phyloP scores from a whole-genome alignment of 176 grass and related monocot genomes.

The Pontederia paniculata region DNA sequence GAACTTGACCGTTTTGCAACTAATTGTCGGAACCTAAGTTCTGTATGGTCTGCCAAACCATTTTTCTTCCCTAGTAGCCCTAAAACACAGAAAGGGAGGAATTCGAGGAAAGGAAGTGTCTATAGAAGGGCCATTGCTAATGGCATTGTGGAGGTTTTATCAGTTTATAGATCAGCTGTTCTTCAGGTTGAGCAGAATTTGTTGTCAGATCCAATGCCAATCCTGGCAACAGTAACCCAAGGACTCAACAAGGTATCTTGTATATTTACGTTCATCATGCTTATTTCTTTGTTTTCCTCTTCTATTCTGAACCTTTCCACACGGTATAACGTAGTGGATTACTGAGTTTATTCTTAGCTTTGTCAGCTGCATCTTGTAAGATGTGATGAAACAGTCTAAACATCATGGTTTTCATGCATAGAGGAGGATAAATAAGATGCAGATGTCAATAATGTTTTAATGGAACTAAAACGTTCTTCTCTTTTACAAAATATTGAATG shows the following conservation, averaged over 20 bases:
- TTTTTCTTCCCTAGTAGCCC: slow-evolving; percentile 25
- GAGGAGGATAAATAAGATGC: too few relatives aligned
- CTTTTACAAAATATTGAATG: too few relatives aligned
- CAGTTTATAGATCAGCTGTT: slow-evolving; percentile 84
- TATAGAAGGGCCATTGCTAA: slow-evolving; percentile 87
- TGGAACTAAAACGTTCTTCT: too few relatives aligned
- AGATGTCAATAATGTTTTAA: too few relatives aligned
- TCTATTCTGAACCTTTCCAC: too few relatives aligned
- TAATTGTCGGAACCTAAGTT: slow-evolving; percentile 67
- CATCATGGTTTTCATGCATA: too few relatives aligned
- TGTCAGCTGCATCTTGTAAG: too few relatives aligned
- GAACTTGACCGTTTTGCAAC: slow-evolving; percentile 81
- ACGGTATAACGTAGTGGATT: too few relatives aligned
- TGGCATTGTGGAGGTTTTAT: slow-evolving; percentile 89
- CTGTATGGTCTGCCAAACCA: slow-evolving; percentile 49
- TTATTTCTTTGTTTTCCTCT: not conserved
- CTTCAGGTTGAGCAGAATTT: slow-evolving; percentile 92
- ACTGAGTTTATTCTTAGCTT: too few relatives aligned
- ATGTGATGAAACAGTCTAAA: too few relatives aligned
- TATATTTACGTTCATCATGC: not conserved
- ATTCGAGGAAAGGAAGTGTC: slow-evolving; percentile 57
- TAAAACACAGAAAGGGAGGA: slow-evolving; percentile 25
- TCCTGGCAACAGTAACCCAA: slow-evolving; percentile 65
- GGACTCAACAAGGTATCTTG: slow-evolving; percentile 68
- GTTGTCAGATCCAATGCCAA: slow-evolving; percentile 78